phyloP scores from a whole-genome alignment of 2,329 filamentous ascomycete species.

The Teratosphaeria destructans region DNA sequence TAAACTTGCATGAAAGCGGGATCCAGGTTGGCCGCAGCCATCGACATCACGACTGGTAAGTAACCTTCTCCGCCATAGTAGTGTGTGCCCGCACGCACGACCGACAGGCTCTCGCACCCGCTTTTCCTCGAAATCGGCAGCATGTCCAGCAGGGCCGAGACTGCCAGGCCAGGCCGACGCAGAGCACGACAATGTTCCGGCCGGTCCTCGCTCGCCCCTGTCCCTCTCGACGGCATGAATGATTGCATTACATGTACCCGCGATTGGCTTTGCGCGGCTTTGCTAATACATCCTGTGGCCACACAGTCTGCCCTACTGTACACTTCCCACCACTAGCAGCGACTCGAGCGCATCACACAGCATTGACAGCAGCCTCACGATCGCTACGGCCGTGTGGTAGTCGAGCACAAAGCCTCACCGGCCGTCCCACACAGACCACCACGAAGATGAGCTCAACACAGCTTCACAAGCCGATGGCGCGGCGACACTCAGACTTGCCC shows the following conservation, averaged over 20 bases:
- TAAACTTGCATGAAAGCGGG: neutral
- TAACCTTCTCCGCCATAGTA: neutral
- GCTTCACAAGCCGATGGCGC: neutral
- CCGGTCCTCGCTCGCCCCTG: neutral
- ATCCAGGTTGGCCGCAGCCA: neutral
- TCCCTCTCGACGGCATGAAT: neutral
- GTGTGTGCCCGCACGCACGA: neutral
- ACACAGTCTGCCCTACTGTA: neutral
- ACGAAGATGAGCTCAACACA: neutral
- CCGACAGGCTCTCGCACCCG: neutral
- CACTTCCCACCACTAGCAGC: neutral
- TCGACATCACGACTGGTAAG: neutral
- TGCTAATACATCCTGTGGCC: neutral
- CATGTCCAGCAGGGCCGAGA: neutral
- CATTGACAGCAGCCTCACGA: neutral
- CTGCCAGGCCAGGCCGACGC: neutral
- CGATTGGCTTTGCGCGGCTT: neutral
- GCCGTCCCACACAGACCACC: neutral
- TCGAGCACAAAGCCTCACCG: neutral
- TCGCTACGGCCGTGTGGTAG: neutral
- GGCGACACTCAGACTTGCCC: neutral
- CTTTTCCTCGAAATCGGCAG: neutral
- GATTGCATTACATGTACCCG: neutral
- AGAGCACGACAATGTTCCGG: neutral
- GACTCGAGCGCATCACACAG: neutral